phyloP scores from a whole-genome alignment of 108 stramenopile genomes.

The Skeletonema menzelii region DNA sequence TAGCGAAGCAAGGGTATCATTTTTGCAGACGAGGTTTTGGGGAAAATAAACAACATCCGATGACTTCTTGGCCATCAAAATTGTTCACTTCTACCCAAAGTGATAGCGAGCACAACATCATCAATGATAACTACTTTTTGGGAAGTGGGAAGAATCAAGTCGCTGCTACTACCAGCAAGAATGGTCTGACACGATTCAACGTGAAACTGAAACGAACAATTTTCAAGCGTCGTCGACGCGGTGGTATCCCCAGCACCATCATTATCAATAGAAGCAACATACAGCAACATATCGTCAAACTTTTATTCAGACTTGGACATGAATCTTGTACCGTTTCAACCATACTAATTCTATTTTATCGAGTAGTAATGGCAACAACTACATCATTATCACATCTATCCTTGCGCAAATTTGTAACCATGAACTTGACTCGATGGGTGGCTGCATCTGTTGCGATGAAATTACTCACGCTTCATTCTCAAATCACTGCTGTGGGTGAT shows the following conservation, averaged over 20 bases:
- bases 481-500: slow-evolving; percentile 2
- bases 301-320: neutral
- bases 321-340: neutral
- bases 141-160: no score
- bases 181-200: neutral
- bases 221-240: neutral
- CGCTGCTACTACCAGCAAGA: no score
- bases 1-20: no score
- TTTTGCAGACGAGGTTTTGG: no score
- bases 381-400: neutral
- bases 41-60: no score
- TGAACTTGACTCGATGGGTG: slow-evolving; percentile 25
- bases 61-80: no score
- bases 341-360: neutral
- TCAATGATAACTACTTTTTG: no score
- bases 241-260: neutral
- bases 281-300: neutral
- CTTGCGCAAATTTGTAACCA: slow-evolving; percentile 2
- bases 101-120: no score
- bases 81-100: no score
- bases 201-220: neutral
- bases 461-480: slow-evolving; percentile 24
- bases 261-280: neutral
- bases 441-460: slow-evolving; percentile 9
- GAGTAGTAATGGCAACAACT: neutral